Conservation (phyloP, 768 basidiomycete species). For the Lactarius tabidus region DNA sequence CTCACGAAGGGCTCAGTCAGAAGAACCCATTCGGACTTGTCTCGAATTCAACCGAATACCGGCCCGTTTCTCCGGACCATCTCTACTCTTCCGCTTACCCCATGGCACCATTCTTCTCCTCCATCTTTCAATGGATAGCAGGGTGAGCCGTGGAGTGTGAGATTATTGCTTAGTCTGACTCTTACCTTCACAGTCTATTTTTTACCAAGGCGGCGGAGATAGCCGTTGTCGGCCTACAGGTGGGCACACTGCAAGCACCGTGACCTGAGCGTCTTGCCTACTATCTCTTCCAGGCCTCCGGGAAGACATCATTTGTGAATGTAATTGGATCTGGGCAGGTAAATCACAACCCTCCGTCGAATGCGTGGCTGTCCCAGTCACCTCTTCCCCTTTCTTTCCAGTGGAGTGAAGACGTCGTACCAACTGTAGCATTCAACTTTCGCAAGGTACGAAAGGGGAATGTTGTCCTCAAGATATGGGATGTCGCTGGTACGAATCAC, state of each 20-base stretch:
- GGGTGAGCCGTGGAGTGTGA: conserved; percentile 34
- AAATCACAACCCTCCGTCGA: conserved; percentile 9
- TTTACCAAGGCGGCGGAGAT: conserved; percentile 86
- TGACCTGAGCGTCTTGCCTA: neutral
- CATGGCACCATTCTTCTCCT: conserved; percentile 30
- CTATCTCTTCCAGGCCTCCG: conserved; percentile 62
- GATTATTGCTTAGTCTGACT: neutral
- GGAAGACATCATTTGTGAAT: conserved; percentile 93
- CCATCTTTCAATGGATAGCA: conserved; percentile 55
- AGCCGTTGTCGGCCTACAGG: conserved; percentile 89
- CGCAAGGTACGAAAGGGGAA: conserved; percentile 86
- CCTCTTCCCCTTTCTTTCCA: conserved; percentile 32
- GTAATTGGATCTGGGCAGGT: conserved; percentile 86
- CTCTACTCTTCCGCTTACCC: neutral
- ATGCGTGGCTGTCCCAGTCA: neutral
- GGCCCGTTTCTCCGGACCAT: neutral
- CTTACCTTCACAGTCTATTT: conserved; percentile 53
- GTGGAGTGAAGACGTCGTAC: conserved; percentile 97
- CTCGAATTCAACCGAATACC: neutral
- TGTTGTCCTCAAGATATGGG: conserved; percentile 91
- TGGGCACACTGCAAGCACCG: conserved; percentile 31
- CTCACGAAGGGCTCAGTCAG: neutral
- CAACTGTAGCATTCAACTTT: conserved; percentile 91
- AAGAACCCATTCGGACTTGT: neutral
- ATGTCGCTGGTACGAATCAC: conserved; percentile 70